Conservation (phyloP, 2,329 filamentous ascomycete genomes). For the Bipolaris zeicola region DNA sequence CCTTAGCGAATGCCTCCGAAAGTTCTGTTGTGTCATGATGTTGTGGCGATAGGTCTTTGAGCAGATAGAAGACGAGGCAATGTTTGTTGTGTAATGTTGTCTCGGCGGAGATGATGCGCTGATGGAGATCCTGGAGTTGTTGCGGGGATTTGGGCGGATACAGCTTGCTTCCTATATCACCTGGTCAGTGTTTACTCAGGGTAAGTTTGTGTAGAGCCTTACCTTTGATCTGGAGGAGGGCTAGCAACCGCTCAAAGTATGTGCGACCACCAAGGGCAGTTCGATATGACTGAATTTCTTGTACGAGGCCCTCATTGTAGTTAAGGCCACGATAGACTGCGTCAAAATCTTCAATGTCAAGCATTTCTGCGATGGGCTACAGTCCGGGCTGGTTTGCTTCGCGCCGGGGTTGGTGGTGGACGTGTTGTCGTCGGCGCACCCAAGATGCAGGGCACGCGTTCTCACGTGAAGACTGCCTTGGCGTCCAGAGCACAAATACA, state of each 20-base stretch:
- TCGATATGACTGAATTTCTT: conserved; percentile 69
- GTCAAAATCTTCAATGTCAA: conserved; percentile 70
- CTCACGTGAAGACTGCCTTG: conserved; percentile 18
- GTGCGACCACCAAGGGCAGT: conserved; percentile 71
- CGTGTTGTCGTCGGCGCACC: conserved; percentile 19
- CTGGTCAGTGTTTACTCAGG: conserved; percentile 1
- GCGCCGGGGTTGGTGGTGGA: conserved; percentile 14
- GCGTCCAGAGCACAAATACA: not conserved
- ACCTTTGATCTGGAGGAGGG: conserved; percentile 74
- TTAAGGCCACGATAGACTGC: conserved; percentile 62
- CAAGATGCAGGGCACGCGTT: conserved; percentile 12
- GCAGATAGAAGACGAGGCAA: conserved; percentile 81
- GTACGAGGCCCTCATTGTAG: conserved; percentile 42
- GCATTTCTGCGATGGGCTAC: conserved; percentile 51
- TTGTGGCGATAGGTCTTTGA: conserved; percentile 71
- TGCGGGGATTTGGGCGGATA: conserved; percentile 77
- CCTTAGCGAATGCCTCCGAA: conserved; percentile 63
- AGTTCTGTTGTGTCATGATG: conserved; percentile 56
- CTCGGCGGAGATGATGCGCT: conserved; percentile 68
- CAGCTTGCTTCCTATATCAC: conserved; percentile 59
- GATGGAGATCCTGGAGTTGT: conserved; percentile 71
- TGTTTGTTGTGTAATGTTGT: conserved; percentile 78
- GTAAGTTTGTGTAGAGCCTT: conserved; percentile 21
- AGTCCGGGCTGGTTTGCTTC: conserved; percentile 8
- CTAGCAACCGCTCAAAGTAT: conserved; percentile 80